These are phyloP conservation scores for Beauveria caledonica DNA, from an alignment of 2,329 filamentous ascomycete species.

Conservation along the genomic window DNA sequence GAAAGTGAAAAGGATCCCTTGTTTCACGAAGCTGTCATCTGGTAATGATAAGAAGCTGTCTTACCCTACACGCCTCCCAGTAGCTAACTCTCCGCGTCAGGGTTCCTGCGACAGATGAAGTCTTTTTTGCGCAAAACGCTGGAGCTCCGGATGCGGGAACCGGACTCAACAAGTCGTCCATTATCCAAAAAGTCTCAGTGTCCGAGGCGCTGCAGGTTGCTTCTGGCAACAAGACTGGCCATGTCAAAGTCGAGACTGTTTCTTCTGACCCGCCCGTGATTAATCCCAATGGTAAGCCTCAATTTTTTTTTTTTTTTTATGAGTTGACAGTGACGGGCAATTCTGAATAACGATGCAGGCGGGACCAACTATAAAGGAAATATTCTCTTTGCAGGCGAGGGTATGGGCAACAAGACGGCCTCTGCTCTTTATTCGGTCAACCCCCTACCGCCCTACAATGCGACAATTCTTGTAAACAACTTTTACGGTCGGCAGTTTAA, in stretches of 20 bases:
- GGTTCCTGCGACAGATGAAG: slow-evolving; percentile 35
- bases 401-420: slow-evolving; percentile 32
- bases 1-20: slow-evolving; percentile 35
- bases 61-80: no score
- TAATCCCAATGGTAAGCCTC: slow-evolving; percentile 39
- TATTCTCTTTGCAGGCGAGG: slow-evolving; percentile 41
- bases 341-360: slow-evolving; percentile 23
- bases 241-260: slow-evolving; percentile 35
- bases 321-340: neutral
- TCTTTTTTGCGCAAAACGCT: slow-evolving; percentile 48
- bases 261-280: slow-evolving; percentile 34
- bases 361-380: slow-evolving; percentile 42
- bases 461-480: slow-evolving; percentile 43
- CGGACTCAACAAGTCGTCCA: slow-evolving; percentile 40
- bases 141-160: slow-evolving; percentile 39
- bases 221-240: slow-evolving; percentile 27
- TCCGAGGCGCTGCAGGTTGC: slow-evolving; percentile 33
- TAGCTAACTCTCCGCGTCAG: neutral
- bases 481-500: slow-evolving; percentile 53
- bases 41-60: slow-evolving; percentile 37
- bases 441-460: neutral
- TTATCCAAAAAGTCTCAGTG: slow-evolving; percentile 42
- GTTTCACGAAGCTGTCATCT: slow-evolving; percentile 50
- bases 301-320: no score
- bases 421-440: neutral